Evolutionary conservation across 2,329 filamentous ascomycete species (phyloP).

Genomic region (Monosporascus sp.): DNA sequence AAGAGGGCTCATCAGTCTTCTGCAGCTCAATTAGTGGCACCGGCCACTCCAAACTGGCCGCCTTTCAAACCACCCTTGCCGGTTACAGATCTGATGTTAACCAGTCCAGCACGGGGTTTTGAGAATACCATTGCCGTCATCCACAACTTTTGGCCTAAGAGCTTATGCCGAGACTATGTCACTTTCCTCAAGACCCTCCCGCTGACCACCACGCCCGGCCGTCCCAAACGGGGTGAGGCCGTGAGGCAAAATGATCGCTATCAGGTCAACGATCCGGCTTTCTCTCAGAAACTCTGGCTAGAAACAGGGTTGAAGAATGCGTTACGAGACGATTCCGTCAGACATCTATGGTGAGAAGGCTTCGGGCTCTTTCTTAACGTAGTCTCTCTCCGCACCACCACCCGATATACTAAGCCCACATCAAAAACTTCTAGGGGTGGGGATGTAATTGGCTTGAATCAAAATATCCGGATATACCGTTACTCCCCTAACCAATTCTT

Average conservation of each 20-base stretch:
- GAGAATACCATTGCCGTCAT: conserved; percentile 66
- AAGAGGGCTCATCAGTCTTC: conserved; percentile 8
- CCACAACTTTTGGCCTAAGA: conserved; percentile 67
- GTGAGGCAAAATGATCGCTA: conserved; percentile 85
- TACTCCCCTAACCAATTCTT: conserved; percentile 87
- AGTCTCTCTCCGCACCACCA: background rate
- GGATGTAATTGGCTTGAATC: conserved; percentile 75
- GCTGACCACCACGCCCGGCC: conserved; percentile 70
- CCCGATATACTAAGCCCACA: background rate
- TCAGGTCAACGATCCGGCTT: conserved; percentile 69
- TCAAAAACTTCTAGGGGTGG: conserved; percentile 61
- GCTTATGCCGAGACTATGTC: conserved; percentile 71
- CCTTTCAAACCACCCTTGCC: conserved; percentile 64
- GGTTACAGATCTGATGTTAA: conserved; percentile 55
- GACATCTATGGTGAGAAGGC: conserved; percentile 40
- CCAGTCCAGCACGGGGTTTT: conserved; percentile 39
- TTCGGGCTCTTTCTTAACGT: background rate
- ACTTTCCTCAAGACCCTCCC: conserved; percentile 63
- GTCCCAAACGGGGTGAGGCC: conserved; percentile 75
- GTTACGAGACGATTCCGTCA: conserved; percentile 35
- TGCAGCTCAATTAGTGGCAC: conserved; percentile 6
- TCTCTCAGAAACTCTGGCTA: conserved; percentile 72
- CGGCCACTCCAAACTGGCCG: conserved; percentile 57
- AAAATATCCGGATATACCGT: conserved; percentile 84
- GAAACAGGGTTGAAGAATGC: conserved; percentile 68